Evolutionary conservation across 495 filamentous ascomycete species (phyloP).

Genomic region (Gamarada debralockiae): DNA sequence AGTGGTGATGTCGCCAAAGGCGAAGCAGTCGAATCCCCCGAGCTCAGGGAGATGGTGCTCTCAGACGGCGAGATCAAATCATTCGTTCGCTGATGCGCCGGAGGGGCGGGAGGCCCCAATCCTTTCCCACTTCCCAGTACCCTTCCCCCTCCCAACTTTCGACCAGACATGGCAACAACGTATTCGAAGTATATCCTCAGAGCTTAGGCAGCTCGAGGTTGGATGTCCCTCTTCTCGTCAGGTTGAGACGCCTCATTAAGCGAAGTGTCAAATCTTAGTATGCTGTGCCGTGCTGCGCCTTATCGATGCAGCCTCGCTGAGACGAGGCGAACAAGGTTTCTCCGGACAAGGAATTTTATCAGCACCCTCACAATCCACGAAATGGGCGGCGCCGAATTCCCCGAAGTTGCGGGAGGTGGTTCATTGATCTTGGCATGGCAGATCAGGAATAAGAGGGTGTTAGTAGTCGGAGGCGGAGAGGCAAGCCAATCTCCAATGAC

Average conservation of each 20-base stretch:
- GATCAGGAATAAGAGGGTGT: conserved; percentile 72
- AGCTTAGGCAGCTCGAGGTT: conserved; percentile 16
- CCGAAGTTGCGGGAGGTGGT: conserved; percentile 80
- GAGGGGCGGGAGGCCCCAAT: conserved; percentile 57
- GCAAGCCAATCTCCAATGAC: conserved; percentile 38
- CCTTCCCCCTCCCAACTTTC: conserved; percentile 84
- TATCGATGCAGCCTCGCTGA: conserved; percentile 15
- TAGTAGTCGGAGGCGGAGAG: conserved; percentile 93
- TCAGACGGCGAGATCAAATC: conserved; percentile 42
- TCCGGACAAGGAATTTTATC: conserved; percentile 11
- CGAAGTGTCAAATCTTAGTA: too few species aligned
- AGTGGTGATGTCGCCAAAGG: conserved; percentile 23
- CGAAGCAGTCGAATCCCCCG: conserved; percentile 25
- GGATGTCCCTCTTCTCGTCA: not conserved
- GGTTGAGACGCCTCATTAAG: conserved; percentile 4
- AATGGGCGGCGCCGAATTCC: conserved; percentile 48
- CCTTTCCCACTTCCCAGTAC: conserved; percentile 79
- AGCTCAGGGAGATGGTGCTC: conserved; percentile 37
- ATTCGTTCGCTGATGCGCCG: conserved; percentile 32
- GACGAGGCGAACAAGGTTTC: conserved; percentile 4
- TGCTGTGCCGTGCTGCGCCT: conserved; percentile 1
- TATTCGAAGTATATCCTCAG: conserved; percentile 3
- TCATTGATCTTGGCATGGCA: conserved; percentile 96
- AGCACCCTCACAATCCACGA: conserved; percentile 6
- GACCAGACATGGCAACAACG: conserved; percentile 59